Evolutionary conservation across 2,329 filamentous ascomycete species (phyloP).

Genomic region (Epichloe amarillans): DNA sequence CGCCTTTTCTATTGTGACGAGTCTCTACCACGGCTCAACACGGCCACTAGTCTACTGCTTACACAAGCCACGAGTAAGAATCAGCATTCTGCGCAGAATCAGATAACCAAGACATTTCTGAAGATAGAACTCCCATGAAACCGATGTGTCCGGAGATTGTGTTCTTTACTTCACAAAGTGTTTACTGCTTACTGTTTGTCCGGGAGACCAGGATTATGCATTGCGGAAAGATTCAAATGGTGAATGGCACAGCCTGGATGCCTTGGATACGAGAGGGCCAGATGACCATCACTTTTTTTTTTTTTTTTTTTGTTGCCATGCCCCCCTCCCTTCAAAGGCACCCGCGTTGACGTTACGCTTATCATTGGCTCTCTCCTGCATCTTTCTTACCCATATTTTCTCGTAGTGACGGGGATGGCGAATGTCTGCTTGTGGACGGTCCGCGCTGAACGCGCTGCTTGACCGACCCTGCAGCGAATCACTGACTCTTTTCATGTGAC

Average conservation of each 20-base stretch:
- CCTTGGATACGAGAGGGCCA: background rate
- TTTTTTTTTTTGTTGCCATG: background rate
- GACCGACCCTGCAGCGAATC: background rate
- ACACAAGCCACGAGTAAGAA: background rate
- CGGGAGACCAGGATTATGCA: background rate
- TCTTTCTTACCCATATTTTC: background rate
- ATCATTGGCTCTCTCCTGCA: background rate
- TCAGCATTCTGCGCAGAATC: background rate
- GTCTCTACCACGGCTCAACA: background rate
- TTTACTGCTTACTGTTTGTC: background rate
- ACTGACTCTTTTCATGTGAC: background rate
- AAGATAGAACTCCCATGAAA: background rate
- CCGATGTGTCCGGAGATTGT: background rate
- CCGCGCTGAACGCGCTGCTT: background rate
- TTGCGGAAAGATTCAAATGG: background rate
- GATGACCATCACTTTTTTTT: background rate
- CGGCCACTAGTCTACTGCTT: background rate
- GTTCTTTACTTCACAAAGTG: background rate
- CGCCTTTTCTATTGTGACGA: background rate
- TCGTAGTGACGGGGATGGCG: background rate
- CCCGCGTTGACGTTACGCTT: background rate
- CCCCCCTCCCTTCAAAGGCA: background rate
- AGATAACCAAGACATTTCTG: background rate
- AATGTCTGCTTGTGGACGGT: background rate
- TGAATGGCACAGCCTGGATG: background rate